These are phyloP conservation scores for Pisolithus sp. DNA, from an alignment of 768 basidiomycete genomes.

Conservation along the genomic window DNA sequence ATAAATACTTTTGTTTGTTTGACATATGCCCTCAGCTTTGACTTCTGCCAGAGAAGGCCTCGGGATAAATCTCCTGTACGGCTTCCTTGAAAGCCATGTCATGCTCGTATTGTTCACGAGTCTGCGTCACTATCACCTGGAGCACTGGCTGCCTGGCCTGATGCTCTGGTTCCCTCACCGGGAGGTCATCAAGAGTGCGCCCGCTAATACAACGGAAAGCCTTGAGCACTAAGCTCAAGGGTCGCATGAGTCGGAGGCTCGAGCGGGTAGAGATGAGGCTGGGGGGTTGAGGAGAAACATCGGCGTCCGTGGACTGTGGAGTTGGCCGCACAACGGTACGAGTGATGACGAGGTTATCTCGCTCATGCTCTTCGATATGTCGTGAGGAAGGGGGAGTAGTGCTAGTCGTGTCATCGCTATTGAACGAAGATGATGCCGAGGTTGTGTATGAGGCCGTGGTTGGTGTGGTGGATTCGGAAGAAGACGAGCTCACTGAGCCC, in stretches of 20 bases:
- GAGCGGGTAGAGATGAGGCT: conserved; percentile 26
- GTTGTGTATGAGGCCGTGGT: conserved; percentile 17
- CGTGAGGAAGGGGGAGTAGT: conserved; percentile 6
- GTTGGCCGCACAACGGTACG: conserved; percentile 34
- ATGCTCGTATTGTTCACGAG: conserved; percentile 27
- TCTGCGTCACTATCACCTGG: conserved; percentile 30
- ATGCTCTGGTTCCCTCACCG: conserved; percentile 13
- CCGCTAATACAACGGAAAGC: conserved; percentile 31
- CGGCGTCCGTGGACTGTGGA: conserved; percentile 17
- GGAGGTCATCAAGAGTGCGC: conserved; percentile 23
- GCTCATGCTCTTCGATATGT: conserved; percentile 21
- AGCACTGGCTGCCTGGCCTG: conserved; percentile 16
- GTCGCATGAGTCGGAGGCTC: conserved; percentile 16
- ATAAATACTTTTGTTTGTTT: background rate
- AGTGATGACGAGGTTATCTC: conserved; percentile 28
- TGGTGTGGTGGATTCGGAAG: background rate
- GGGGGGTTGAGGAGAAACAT: conserved; percentile 26
- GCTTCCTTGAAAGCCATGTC: conserved; percentile 27
- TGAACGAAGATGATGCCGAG: conserved; percentile 11
- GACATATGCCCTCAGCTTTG: background rate
- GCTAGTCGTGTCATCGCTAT: conserved; percentile 3
- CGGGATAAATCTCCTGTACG: conserved; percentile 23
- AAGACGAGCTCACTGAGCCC: no score
- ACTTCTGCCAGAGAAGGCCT: conserved; percentile 13
- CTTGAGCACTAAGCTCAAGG: conserved; percentile 17